A percentile compares a stretch with the other conserved stretches of the same genome.
These are phyloP conservation scores for Backusella westeae DNA, from an alignment of 192 early-diverging fungal genomes.

Conservation along the genomic window DNA sequence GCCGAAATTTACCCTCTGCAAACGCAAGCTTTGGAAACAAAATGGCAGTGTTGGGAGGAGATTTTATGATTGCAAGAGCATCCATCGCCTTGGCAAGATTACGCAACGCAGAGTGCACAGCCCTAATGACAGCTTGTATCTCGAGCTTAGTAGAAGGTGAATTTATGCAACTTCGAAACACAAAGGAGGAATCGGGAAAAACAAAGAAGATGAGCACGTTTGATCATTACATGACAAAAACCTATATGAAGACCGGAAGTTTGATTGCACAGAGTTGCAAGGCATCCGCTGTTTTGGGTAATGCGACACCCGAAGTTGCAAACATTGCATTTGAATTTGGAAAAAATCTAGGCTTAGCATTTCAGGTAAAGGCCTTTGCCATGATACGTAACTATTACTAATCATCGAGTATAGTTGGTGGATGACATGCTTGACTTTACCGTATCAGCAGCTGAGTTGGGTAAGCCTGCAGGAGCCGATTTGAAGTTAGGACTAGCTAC, in stretches of 20 bases:
- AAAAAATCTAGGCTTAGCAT: conserved; percentile 87
- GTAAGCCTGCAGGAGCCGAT: conserved; percentile 91
- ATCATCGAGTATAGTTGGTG: conserved; percentile 51
- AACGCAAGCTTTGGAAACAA: conserved; percentile 95
- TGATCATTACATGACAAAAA: conserved; percentile 93
- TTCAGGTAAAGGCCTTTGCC: conserved; percentile 62
- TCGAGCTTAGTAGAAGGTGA: conserved; percentile 95
- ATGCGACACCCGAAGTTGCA: conserved; percentile 64
- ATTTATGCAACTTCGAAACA: conserved; percentile 93
- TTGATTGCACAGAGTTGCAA: conserved; percentile 93
- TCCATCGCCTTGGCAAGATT: conserved; percentile 88
- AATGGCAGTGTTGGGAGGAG: conserved; percentile 92
- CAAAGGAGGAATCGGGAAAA: conserved; percentile 37
- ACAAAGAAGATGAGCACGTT: conserved; percentile 51
- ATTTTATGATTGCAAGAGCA: conserved; percentile 91
- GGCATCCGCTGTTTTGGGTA: conserved; percentile 83
- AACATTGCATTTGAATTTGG: conserved; percentile 89
- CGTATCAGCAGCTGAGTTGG: conserved; percentile 67
- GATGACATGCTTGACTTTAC: conserved; percentile 95
- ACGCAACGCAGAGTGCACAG: conserved; percentile 89
- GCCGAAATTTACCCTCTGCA: conserved; percentile 73
- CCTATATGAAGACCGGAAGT: conserved; percentile 92
- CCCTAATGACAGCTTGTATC: conserved; percentile 90
- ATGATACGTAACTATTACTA: background rate
- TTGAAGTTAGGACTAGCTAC: conserved; percentile 88